Percentiles rank a stretch among this genome's conserved stretches.
Evolutionary conservation across 1,284 basidiomycete species (phyloP).

Genomic region (Apiotrichum siamense): DNA sequence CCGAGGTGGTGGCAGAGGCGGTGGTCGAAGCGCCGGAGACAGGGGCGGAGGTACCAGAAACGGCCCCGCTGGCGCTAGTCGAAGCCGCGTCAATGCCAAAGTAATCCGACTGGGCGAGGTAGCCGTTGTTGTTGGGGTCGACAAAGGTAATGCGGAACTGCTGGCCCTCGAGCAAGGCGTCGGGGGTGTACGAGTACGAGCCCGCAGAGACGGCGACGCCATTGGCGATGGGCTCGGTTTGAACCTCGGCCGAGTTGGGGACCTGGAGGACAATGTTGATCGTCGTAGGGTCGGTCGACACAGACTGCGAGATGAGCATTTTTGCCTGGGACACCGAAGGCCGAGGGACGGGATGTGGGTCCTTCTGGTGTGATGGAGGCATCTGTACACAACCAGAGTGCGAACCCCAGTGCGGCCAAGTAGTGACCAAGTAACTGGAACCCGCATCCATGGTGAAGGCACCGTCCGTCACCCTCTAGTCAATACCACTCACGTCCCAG

Average conservation of each 20-base stretch:
- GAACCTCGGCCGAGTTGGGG: constrained; percentile 22
- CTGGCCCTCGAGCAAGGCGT: constrained; percentile 17
- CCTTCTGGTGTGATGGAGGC: too few species aligned
- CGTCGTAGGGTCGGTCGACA: neutral
- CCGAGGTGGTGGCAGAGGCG: constrained; percentile 3
- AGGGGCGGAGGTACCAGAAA: neutral
- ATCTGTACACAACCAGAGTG: too few species aligned
- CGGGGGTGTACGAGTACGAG: constrained; percentile 36
- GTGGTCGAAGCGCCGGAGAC: neutral
- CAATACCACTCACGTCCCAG: constrained; percentile 30
- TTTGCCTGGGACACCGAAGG: neutral
- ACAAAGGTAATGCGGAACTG: constrained; percentile 22
- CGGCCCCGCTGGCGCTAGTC: constrained; percentile 18
- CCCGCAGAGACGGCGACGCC: constrained; percentile 27
- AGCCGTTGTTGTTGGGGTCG: constrained; percentile 26
- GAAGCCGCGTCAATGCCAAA: constrained; percentile 35
- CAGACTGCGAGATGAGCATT: neutral
- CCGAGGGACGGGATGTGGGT: neutral
- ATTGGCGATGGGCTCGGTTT: constrained; percentile 39
- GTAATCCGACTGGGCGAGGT: constrained; percentile 39
- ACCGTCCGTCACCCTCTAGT: too few species aligned
- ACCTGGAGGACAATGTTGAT: constrained; percentile 33
- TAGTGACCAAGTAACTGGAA: too few species aligned
- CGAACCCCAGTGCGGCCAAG: too few species aligned
- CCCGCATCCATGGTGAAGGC: too few species aligned